Base-by-base conservation (phyloP, 228 moss, liverwort and hornwort genomes). In the Sphagnum fallax region DNA sequence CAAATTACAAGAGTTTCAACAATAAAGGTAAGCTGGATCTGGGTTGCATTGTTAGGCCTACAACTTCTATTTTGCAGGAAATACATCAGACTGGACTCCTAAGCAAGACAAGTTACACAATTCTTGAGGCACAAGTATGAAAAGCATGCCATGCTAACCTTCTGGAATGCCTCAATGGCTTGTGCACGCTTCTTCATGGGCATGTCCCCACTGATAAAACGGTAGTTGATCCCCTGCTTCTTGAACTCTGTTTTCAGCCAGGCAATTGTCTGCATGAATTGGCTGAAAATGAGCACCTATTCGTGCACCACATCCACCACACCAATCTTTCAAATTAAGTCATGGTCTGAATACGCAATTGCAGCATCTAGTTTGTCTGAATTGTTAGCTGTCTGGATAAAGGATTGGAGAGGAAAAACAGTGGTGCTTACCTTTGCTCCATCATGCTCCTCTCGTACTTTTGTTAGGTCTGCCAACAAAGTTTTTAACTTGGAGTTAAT, bases 141-240 rank as follows among this genome's bases (percentile, higher is more conserved):
- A 15, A 11, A 51, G 5, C 10, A 70, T 47, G 50, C 52, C n/a
- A n/a, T 50, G 8, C 60, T 66, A 67, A 97, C 97, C 81, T 91
- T 97, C 76, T 97, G 97, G 73, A 97, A 97, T 8, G 97, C 97
- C 78, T 97, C 97, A 61, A 97, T 97, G 18, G 97, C 97, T 76
- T 97, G 97, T 50, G 97, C 91, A 57, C 97, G 83, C 77, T 97
- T 97, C 79, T 97, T 97, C 97, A 97, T 97, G 49, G 97, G 97
- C 97, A 97, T 97, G 72, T 97, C 97, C 4, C 97, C 97, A 73
- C 93, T 97, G 50, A 97, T 97, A 73, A 97, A 97, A 59, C 97
- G 80, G 74, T 97, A 97, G 67, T 91, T 97, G 63, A 97, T 91
- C 60, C 89, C 91, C 64, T 97, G 91, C 69, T 84, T 91, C 75